A percentile compares a stretch with the other conserved stretches of the same genome.
phyloP scores from a whole-genome alignment of 1,139 yeast genomes.

The Kluyveromyces sp. region DNA sequence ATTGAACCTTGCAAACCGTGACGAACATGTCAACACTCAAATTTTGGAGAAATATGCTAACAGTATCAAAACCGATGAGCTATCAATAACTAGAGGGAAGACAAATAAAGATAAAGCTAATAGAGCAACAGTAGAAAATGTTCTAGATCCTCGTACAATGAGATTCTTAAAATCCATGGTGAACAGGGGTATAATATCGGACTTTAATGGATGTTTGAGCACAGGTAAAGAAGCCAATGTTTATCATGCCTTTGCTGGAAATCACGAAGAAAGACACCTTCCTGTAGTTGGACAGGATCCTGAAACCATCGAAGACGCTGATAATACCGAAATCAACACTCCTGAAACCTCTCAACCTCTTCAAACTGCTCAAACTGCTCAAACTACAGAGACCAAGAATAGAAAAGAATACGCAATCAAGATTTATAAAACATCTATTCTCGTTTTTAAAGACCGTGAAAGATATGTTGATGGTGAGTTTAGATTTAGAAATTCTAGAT shows the following conservation, averaged over 20 bases:
- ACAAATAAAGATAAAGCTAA: constrained; percentile 75
- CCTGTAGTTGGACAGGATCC: constrained; percentile 5
- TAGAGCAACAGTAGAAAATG: constrained; percentile 95
- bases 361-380: background rate
- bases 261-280: constrained; percentile 24
- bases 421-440: constrained; percentile 89
- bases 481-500: constrained; percentile 75
- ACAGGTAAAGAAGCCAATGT: constrained; percentile 99
- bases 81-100: constrained; percentile 45
- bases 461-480: constrained; percentile 95
- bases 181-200: constrained; percentile 72
- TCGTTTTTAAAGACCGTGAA: constrained; percentile 93
- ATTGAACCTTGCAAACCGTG: constrained; percentile 10
- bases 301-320: constrained; percentile 4
- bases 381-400: constrained; percentile 5
- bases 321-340: background rate
- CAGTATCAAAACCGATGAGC: constrained; percentile 55
- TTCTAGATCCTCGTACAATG: constrained; percentile 89
- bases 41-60: constrained; percentile 55
- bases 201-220: constrained; percentile 87
- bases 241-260: constrained; percentile 81
- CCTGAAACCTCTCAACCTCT: background rate
- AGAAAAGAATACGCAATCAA: constrained; percentile 73
- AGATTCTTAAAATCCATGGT: constrained; percentile 73
- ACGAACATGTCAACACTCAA: constrained; percentile 41